Conservation (phyloP, 495 filamentous ascomycete species). For the Aeminium ludgeri region DNA sequence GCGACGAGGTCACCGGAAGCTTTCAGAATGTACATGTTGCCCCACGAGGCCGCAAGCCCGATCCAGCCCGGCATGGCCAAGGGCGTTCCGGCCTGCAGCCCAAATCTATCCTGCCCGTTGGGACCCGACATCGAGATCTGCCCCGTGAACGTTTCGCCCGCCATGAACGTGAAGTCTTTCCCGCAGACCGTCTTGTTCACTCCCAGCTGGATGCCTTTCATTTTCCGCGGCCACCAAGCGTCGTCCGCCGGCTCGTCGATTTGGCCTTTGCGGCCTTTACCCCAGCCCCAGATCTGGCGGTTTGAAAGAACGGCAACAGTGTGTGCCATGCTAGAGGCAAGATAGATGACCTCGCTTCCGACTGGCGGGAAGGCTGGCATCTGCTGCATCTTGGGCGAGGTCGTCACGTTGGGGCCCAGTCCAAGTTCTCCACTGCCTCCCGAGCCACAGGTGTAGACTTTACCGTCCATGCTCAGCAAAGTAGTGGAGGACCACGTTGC, state of each 20-base stretch:
- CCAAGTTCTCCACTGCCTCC: conserved; percentile 60
- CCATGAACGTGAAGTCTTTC: conserved; percentile 61
- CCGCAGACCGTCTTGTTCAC: conserved; percentile 54
- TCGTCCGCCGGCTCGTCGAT: conserved; percentile 38
- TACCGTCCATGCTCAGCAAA: conserved; percentile 31
- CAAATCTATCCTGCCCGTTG: conserved; percentile 44
- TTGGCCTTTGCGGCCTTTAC: conserved; percentile 68
- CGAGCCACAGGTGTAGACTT: conserved; percentile 45
- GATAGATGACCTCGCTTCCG: conserved; percentile 32
- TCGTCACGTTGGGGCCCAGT: conserved; percentile 28
- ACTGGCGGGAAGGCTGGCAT: conserved; percentile 46
- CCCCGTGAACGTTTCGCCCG: conserved; percentile 35
- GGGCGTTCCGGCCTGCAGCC: conserved; percentile 32
- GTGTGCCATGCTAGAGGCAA: conserved; percentile 64
- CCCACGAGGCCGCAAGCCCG: conserved; percentile 61
- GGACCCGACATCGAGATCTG: conserved; percentile 42
- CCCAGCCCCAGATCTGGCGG: conserved; percentile 79
- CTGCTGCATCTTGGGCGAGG: conserved; percentile 12
- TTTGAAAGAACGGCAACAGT: conserved; percentile 52
- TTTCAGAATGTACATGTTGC: conserved; percentile 52
- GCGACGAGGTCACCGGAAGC: conserved; percentile 37
- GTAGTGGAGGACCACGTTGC: conserved; percentile 65
- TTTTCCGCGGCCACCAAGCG: conserved; percentile 39
- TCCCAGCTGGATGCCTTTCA: conserved; percentile 38
- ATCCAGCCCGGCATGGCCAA: conserved; percentile 29